phyloP scores from a whole-genome alignment of 805 yeast genomes.

The Metschnikowia sp. region DNA sequence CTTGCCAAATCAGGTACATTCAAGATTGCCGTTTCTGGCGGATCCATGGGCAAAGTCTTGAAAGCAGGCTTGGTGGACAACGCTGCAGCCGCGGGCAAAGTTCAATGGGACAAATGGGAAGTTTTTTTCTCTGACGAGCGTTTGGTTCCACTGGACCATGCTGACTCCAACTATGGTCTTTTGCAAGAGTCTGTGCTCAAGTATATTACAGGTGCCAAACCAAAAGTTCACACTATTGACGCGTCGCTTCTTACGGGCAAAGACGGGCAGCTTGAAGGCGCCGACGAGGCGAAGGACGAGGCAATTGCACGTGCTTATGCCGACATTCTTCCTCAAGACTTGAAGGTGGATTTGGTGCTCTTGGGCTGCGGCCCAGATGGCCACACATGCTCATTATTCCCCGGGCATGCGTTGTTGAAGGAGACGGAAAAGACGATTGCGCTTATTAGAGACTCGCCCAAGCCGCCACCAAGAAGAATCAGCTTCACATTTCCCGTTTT shows the following conservation, averaged over 20 bases:
- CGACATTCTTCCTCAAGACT: slow-evolving; percentile 46
- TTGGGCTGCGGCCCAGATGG: slow-evolving; percentile 97
- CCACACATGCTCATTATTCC: slow-evolving; percentile 91
- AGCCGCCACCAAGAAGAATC: slow-evolving; percentile 91
- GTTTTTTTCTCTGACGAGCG: slow-evolving; percentile 90
- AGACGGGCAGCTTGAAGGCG: slow-evolving; percentile 41
- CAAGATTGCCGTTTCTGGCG: slow-evolving; percentile 85
- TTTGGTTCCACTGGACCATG: slow-evolving; percentile 75
- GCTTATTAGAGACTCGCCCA: slow-evolving; percentile 77
- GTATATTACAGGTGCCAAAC: slow-evolving; percentile 44
- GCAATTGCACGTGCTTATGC: slow-evolving; percentile 64
- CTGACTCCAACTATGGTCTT: slow-evolving; percentile 82
- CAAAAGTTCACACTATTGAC: slow-evolving; percentile 65
- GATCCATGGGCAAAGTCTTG: slow-evolving; percentile 77
- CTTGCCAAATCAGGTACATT: slow-evolving; percentile 47
- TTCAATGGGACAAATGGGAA: slow-evolving; percentile 73
- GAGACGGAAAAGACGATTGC: slow-evolving; percentile 56
- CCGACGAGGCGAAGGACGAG: slow-evolving; percentile 43
- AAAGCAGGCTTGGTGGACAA: slow-evolving; percentile 65
- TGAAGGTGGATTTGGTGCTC: slow-evolving; percentile 59
- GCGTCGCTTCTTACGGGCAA: slow-evolving; percentile 55
- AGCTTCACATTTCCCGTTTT: slow-evolving; percentile 82
- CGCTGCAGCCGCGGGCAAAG: slow-evolving; percentile 36
- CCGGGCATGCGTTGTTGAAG: slow-evolving; percentile 66
- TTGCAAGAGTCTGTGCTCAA: slow-evolving; percentile 63